These are phyloP conservation scores for Bimuria novae-zelandiae DNA, from an alignment of 2,329 filamentous ascomycete species.

Conservation along the genomic window DNA sequence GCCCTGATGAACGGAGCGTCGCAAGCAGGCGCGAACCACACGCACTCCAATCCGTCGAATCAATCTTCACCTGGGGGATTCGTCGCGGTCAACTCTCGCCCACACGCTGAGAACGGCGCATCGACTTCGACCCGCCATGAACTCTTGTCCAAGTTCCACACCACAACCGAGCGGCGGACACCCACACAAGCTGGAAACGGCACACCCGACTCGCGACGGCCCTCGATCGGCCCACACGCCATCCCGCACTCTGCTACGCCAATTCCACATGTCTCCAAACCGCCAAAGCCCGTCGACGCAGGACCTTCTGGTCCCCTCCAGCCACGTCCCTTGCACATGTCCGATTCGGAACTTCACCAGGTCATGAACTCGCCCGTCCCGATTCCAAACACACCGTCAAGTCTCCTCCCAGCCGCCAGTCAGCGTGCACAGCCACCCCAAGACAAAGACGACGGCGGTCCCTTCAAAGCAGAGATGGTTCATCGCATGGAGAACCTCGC, in stretches of 20 bases:
- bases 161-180: constrained; percentile 57
- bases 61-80: constrained; percentile 58
- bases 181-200: constrained; percentile 35
- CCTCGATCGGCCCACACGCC: constrained; percentile 33
- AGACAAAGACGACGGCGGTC: constrained; percentile 62
- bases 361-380: constrained; percentile 55
- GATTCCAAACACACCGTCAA: constrained; percentile 60
- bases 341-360: constrained; percentile 47
- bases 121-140: constrained; percentile 63
- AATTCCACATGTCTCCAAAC: constrained; percentile 30
- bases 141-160: constrained; percentile 66
- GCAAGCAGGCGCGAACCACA: constrained; percentile 39
- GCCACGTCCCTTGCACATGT: constrained; percentile 31
- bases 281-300: constrained; percentile 29
- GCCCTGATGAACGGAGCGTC: constrained; percentile 47
- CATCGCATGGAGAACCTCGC: constrained; percentile 75
- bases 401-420: constrained; percentile 54
- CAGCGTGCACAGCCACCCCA: constrained; percentile 42
- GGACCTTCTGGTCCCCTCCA: constrained; percentile 17
- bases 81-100: constrained; percentile 61
- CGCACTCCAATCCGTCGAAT: constrained; percentile 21
- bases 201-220: constrained; percentile 28
- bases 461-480: constrained; percentile 69
- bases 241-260: constrained; percentile 35
- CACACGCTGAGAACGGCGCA: constrained; percentile 55